These are phyloP conservation scores for Kodamaea hsintzibuensis DNA, from an alignment of 805 yeast species.

Conservation along the genomic window DNA sequence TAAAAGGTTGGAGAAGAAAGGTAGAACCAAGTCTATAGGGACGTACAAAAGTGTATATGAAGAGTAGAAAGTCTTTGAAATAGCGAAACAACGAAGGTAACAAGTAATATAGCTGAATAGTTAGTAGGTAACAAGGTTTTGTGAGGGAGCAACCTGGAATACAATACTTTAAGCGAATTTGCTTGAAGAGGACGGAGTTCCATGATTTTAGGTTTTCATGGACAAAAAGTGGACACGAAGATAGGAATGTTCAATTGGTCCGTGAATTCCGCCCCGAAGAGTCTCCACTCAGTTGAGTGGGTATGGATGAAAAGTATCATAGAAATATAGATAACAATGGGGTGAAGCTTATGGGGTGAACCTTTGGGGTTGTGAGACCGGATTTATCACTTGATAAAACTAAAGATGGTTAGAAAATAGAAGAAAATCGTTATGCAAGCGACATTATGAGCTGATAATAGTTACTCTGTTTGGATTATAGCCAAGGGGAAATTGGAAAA, in stretches of 20 bases:
- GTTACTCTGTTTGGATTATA: no score
- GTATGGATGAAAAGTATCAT: no score
- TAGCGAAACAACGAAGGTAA: not conserved
- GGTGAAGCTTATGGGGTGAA: not conserved
- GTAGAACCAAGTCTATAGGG: no score
- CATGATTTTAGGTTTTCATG: not conserved
- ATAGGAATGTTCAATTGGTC: not conserved
- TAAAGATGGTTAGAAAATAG: not conserved
- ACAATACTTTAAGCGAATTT: not conserved
- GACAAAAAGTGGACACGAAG: not conserved
- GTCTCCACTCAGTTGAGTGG: no score
- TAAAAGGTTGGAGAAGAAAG: no score
- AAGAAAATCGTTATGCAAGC: not conserved
- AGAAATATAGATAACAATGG: not conserved
- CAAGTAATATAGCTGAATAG: not conserved
- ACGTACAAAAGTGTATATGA: no score
- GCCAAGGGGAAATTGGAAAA: no score
- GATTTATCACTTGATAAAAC: not conserved
- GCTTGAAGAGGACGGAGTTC: not conserved
- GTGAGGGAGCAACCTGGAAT: not conserved
- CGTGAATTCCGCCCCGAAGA: not conserved
- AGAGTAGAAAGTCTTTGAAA: no score
- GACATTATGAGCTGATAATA: no score
- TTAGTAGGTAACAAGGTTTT: not conserved
- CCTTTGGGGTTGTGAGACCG: not conserved